Percentiles rank a stretch among this genome's conserved stretches.
These are phyloP conservation scores for Persicaria tinctoria DNA, from an alignment of 148 eudicot genomes.

Conservation along the genomic window DNA sequence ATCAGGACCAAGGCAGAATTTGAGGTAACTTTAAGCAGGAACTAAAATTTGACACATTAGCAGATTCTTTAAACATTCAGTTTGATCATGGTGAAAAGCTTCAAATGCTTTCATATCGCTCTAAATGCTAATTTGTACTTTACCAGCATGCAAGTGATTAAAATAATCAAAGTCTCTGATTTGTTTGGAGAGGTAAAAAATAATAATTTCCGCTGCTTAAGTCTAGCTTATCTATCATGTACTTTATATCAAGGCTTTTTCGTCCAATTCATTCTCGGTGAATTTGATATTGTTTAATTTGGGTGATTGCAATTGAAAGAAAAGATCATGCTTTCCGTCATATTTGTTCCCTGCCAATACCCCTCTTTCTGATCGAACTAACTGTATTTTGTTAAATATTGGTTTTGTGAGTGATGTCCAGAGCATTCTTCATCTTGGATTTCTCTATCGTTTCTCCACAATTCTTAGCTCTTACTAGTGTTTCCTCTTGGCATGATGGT, in stretches of 20 bases:
- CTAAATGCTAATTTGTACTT: background rate
- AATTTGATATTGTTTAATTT: no score
- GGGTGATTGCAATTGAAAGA: no score
- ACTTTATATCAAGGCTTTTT: background rate
- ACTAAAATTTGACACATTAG: background rate
- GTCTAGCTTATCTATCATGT: background rate
- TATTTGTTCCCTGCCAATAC: no score
- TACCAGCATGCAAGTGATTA: background rate
- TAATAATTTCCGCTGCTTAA: background rate
- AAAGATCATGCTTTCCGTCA: no score
- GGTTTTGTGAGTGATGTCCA: no score
- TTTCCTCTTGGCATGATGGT: no score
- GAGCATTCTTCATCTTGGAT: no score
- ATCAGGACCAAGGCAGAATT: conserved; percentile 99
- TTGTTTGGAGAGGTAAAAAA: conserved; percentile 2
- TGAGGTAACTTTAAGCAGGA: conserved; percentile 40
- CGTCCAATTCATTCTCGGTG: background rate
- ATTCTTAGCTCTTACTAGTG: no score
- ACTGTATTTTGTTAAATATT: no score
- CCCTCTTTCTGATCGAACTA: no score
- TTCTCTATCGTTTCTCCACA: no score
- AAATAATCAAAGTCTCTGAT: background rate
- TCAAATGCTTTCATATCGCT: background rate
- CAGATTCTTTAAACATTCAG: background rate
- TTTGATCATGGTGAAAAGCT: background rate